Base-by-base conservation (phyloP, 352 stramenopile genomes). In the Phytophthora meadii region DNA sequence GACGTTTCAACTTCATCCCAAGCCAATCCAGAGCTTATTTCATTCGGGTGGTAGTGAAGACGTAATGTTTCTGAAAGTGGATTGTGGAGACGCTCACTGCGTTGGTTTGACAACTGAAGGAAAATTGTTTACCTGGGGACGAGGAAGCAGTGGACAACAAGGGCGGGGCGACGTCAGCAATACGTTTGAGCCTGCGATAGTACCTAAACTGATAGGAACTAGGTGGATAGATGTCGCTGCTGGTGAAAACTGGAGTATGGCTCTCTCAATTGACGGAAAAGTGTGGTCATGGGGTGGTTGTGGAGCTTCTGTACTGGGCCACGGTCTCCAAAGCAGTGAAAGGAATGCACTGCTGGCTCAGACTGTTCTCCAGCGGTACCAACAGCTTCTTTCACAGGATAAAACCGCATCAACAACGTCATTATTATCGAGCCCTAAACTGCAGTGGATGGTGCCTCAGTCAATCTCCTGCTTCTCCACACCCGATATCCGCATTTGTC, bases 271-370 rank as follows among this genome's bases (percentile, higher is more conserved):
- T 3, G 54, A 80, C 10, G 92, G 90, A 0, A 57, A 77, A 17
- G 76, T 97, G 34, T 96, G 89, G 73, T 81, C 81, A 1, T 98
- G 92, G 91, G 91, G 91, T 1, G 82, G 74, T 0, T 84, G 68
- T 50, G 84, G 80, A 1, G 70, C 81, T 17, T 75, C 92, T 25
- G 88, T 94, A 1, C 79, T 94, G 11, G 85, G 87, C 8, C 74
- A 86, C 34, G 60, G 63, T 6, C 25, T 70, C 2, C 62, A 65
- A 61, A 59, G 54, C 22, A 63, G 37, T 11, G 44, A 62, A 37
- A 72, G 61, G 25, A 65, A 71, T 42, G 55, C 52, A 4, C 41
- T 75, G 27, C 14, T 76, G 32, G 70, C 73, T 0, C 72, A 90
- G 40, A 72, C 68, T 2, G 70, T 90, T 19, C 48, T 90, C 5